Evolutionary conservation across 139 green algal genomes (phyloP).

Genomic region (Desmodesmus armatus): DNA sequence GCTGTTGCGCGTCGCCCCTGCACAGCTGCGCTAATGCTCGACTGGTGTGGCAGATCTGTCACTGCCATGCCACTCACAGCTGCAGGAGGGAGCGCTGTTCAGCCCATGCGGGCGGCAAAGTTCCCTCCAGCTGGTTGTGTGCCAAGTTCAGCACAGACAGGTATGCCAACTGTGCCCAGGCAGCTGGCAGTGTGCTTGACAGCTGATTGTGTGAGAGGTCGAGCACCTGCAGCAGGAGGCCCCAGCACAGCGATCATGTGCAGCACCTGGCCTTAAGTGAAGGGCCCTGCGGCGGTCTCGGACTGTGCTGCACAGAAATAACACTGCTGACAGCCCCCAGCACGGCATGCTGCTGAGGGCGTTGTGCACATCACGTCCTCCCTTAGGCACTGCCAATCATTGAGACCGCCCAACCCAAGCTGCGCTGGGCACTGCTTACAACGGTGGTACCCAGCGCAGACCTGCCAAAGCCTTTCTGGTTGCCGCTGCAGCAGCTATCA

Average conservation of each 20-base stretch:
- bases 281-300: too few species aligned
- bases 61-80: conserved; percentile 34
- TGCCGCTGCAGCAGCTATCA: background rate
- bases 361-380: too few species aligned
- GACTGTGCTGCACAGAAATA: too few species aligned
- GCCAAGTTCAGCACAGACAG: conserved; percentile 15
- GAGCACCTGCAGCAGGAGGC: conserved; percentile 9
- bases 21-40: too few species aligned
- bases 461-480: background rate
- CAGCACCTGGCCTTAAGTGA: too few species aligned
- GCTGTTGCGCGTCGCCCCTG: too few species aligned
- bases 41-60: too few species aligned
- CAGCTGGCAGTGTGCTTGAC: background rate
- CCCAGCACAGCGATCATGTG: background rate
- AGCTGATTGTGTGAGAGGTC: conserved; percentile 20
- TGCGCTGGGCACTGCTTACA: background rate
- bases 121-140: conserved; percentile 4
- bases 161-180: background rate
- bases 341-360: too few species aligned
- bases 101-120: conserved; percentile 6
- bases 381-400: too few species aligned
- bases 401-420: too few species aligned
- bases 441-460: background rate
- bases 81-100: conserved; percentile 27
- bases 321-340: too few species aligned